Percentiles rank a stretch among this genome's conserved stretches.
These are phyloP conservation scores for Stephanodiscus triporus DNA, from an alignment of 108 stramenopile genomes.

Conservation along the genomic window DNA sequence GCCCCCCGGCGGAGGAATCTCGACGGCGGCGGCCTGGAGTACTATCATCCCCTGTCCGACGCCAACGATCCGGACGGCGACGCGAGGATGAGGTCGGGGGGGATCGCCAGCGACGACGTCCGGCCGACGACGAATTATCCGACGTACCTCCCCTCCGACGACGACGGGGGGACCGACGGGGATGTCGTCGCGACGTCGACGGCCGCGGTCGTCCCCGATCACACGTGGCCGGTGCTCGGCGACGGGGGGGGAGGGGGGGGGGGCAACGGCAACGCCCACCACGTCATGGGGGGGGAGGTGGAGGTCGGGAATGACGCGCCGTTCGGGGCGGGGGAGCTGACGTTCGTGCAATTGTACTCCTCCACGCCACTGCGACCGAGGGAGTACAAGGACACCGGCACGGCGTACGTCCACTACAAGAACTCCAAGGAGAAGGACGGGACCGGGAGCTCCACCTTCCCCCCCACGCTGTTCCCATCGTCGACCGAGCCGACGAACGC, in stretches of 20 bases:
- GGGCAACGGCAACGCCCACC: not conserved
- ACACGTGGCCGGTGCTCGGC: not conserved
- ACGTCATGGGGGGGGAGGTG: not conserved
- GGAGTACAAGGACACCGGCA: conserved; percentile 20
- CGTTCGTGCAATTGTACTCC: not conserved
- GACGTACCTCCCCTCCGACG: too few relatives aligned
- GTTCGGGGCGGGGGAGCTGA: not conserved
- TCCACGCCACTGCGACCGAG: conserved; percentile 39
- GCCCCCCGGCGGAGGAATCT: too few relatives aligned
- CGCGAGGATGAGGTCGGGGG: too few relatives aligned
- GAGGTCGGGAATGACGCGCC: not conserved
- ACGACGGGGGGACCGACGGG: too few relatives aligned
- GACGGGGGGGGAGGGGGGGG: too few relatives aligned
- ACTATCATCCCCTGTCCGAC: too few relatives aligned
- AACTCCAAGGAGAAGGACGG: conserved; percentile 35
- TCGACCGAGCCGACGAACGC: not conserved
- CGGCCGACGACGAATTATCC: too few relatives aligned
- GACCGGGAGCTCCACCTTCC: conserved; percentile 32
- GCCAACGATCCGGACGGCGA: too few relatives aligned
- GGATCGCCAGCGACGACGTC: too few relatives aligned
- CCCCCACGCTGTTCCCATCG: conserved; percentile 18
- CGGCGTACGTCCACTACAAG: conserved; percentile 45
- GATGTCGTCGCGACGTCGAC: too few relatives aligned
- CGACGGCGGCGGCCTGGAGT: too few relatives aligned
- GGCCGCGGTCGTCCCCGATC: not conserved